phyloP scores from a whole-genome alignment of 495 filamentous ascomycete genomes.

The Durotheca rogersii region DNA sequence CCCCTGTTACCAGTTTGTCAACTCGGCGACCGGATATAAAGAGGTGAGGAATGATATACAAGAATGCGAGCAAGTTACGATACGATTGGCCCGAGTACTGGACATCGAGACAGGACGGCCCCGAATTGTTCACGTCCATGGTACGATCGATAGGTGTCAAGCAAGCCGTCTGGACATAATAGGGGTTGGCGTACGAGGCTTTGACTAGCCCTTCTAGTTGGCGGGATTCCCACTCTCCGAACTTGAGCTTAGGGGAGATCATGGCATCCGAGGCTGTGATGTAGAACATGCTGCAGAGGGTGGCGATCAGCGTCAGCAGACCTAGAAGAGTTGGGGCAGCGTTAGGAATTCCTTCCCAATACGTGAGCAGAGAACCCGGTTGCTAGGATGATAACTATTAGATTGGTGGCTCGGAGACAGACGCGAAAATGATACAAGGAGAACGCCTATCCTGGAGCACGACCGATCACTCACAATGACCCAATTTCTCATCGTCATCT shows the following conservation, averaged over 20 bases:
- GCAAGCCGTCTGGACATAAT: constrained; percentile 55
- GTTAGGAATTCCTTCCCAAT: constrained; percentile 61
- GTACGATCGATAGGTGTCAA: constrained; percentile 55
- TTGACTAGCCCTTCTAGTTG: constrained; percentile 57
- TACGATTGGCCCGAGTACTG: constrained; percentile 60
- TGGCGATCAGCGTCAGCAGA: constrained; percentile 55
- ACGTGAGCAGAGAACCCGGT: constrained; percentile 63
- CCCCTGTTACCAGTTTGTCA: constrained; percentile 47
- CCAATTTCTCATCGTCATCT: constrained; percentile 65
- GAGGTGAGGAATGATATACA: constrained; percentile 22
- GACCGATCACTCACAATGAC: constrained; percentile 44
- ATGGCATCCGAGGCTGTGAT: constrained; percentile 72
- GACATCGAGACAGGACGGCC: constrained; percentile 61
- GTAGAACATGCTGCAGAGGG: constrained; percentile 66
- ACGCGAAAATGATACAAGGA: not conserved
- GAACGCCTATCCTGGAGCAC: not conserved
- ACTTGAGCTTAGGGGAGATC: constrained; percentile 64
- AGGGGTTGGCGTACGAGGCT: constrained; percentile 58
- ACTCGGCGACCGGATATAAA: constrained; percentile 50
- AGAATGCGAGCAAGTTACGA: constrained; percentile 38
- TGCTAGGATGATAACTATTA: constrained; percentile 29
- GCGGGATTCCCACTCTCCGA: constrained; percentile 45
- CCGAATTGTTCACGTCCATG: constrained; percentile 39
- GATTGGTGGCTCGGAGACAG: not conserved
- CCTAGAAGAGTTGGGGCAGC: constrained; percentile 63